Percentiles rank a stretch among this genome's conserved stretches.
Evolutionary conservation across 305 asterid species (phyloP).

Genomic region (Striga hermonthica): DNA sequence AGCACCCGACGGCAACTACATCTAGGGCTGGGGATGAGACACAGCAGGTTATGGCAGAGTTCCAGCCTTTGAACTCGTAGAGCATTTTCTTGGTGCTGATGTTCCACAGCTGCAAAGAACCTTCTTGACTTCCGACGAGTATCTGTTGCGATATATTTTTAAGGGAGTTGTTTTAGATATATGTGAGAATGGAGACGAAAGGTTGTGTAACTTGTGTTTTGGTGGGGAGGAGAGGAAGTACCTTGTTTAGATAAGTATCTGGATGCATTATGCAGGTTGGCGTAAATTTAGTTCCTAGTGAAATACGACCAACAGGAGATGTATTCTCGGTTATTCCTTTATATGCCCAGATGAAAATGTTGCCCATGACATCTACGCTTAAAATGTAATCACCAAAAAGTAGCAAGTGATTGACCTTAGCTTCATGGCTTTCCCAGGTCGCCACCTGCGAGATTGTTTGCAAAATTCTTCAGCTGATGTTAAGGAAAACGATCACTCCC

Average conservation of each 20-base stretch:
- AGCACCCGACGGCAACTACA: slow-evolving; percentile 84
- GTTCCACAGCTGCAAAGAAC: slow-evolving; percentile 84
- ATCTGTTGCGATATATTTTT: slow-evolving; percentile 46
- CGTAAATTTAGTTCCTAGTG: slow-evolving; percentile 54
- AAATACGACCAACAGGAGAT: slow-evolving; percentile 69
- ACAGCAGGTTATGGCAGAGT: slow-evolving; percentile 69
- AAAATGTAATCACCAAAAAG: slow-evolving; percentile 72
- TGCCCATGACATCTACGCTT: slow-evolving; percentile 74
- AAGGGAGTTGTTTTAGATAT: slow-evolving; percentile 28
- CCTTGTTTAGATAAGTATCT: slow-evolving; percentile 92
- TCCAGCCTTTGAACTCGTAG: slow-evolving; percentile 80
- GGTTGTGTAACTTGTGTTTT: not conserved
- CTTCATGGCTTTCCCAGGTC: slow-evolving; percentile 72
- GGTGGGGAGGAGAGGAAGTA: slow-evolving; percentile 29
- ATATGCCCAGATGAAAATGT: slow-evolving; percentile 81
- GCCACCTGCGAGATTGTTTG: slow-evolving; percentile 56
- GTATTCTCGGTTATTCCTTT: slow-evolving; percentile 53
- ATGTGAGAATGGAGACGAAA: slow-evolving; percentile 9
- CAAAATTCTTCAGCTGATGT: slow-evolving; percentile 17
- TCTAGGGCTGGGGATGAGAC: slow-evolving; percentile 92
- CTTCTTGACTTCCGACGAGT: slow-evolving; percentile 77
- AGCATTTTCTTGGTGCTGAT: slow-evolving; percentile 78
- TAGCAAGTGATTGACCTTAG: slow-evolving; percentile 68
- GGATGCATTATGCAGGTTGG: slow-evolving; percentile 97
- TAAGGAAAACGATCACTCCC: slow-evolving; percentile 9